A percentile compares a stretch with the other conserved stretches of the same genome.
These are phyloP conservation scores for Fonsecaea monophora DNA, from an alignment of 2,329 filamentous ascomycete species.

Conservation along the genomic window DNA sequence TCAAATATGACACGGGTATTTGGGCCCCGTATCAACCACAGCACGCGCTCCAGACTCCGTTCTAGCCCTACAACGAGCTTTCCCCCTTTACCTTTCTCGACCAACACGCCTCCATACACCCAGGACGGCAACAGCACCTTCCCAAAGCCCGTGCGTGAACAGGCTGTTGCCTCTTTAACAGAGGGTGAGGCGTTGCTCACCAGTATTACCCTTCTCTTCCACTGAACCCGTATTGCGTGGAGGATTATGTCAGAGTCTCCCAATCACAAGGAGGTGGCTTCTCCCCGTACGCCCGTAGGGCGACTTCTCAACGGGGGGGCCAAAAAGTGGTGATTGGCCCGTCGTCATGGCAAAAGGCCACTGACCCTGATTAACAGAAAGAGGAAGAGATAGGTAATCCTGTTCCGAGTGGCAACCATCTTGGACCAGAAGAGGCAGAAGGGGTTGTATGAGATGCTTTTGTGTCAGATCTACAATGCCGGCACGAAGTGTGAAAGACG, in stretches of 20 bases:
- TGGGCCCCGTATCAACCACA: conserved; percentile 9
- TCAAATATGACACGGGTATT: conserved; percentile 26
- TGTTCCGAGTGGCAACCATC: neutral
- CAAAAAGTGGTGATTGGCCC: conserved; percentile 12
- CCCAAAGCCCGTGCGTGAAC: neutral
- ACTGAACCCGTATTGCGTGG: neutral
- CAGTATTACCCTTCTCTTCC: neutral
- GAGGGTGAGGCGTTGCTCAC: neutral
- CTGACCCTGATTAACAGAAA: neutral
- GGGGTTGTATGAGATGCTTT: neutral
- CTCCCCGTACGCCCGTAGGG: conserved; percentile 1
- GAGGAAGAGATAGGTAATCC: conserved; percentile 4
- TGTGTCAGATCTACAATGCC: conserved; percentile 3
- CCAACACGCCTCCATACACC: neutral
- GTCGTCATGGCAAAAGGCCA: conserved; percentile 3
- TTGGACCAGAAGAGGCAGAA: neutral
- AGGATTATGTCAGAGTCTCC: conserved; percentile 21
- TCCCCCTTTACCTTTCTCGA: conserved; percentile 4
- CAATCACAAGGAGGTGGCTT: neutral
- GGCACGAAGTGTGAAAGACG: neutral
- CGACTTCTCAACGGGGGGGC: conserved; percentile 3
- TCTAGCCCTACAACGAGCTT: conserved; percentile 19
- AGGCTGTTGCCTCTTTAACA: conserved; percentile 5
- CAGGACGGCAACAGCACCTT: conserved; percentile 9
- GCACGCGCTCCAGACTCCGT: neutral